A percentile compares a stretch with the other conserved stretches of the same genome.
Evolutionary conservation across 352 stramenopile species (phyloP).

Genomic region (Globisporangium splendens): DNA sequence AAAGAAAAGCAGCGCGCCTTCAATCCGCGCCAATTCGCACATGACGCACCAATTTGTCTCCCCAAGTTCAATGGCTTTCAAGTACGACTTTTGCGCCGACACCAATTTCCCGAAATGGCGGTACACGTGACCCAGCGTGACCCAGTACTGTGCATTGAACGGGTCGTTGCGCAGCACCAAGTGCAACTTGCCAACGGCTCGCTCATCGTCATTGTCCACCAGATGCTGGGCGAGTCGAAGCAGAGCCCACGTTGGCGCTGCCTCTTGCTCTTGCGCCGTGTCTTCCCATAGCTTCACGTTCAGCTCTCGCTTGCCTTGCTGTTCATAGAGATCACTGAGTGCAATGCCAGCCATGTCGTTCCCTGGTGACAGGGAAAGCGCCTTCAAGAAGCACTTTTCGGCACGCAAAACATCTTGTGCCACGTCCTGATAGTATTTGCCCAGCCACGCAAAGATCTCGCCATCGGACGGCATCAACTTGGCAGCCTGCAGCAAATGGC

Average conservation of each 20-base stretch:
- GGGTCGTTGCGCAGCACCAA: slow-evolving; percentile 72
- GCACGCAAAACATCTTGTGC: slow-evolving; percentile 58
- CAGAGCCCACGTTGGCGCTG: slow-evolving; percentile 69
- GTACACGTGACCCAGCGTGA: slow-evolving; percentile 76
- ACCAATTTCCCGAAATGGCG: slow-evolving; percentile 76
- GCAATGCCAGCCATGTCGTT: slow-evolving; percentile 57
- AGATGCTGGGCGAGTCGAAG: slow-evolving; percentile 68
- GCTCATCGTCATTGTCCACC: slow-evolving; percentile 62
- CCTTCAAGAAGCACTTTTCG: slow-evolving; percentile 86
- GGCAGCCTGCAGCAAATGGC: slow-evolving; percentile 58
- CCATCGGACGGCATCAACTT: slow-evolving; percentile 66
- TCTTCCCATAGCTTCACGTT: slow-evolving; percentile 72
- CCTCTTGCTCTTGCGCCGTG: slow-evolving; percentile 49
- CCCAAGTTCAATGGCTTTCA: slow-evolving; percentile 70
- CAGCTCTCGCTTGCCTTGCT: slow-evolving; percentile 55
- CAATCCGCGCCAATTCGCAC: slow-evolving; percentile 77
- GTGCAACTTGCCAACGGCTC: slow-evolving; percentile 65
- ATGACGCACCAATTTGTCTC: slow-evolving; percentile 64
- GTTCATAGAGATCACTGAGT: slow-evolving; percentile 68
- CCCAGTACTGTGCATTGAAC: slow-evolving; percentile 60
- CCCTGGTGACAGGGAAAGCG: slow-evolving; percentile 48
- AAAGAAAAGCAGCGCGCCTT: slow-evolving; percentile 65
- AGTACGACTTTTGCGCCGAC: slow-evolving; percentile 76
- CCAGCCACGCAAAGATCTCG: slow-evolving; percentile 69
- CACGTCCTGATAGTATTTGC: slow-evolving; percentile 72